A percentile compares a stretch with the other conserved stretches of the same genome.
phyloP scores from a whole-genome alignment of 257 asterid species.

The Ehretia macrophylla region DNA sequence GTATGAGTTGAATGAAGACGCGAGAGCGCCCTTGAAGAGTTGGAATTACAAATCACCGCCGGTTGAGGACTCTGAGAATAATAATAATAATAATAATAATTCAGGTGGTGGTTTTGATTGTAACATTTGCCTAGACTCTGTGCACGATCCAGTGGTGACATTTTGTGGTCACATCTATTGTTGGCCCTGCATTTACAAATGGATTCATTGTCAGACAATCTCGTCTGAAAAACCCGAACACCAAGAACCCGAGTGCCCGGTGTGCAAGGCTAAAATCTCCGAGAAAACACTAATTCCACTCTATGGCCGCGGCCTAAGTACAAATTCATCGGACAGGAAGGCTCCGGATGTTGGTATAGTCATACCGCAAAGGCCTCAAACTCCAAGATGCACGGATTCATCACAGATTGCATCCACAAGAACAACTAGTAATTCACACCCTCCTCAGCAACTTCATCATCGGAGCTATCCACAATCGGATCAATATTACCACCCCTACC shows the following conservation, averaged over 20 bases:
- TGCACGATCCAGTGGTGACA: constrained; percentile 72
- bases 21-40: constrained; percentile 15
- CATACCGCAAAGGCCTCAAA: constrained; percentile 61
- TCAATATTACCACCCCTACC: constrained; percentile 1
- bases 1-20: constrained; percentile 16
- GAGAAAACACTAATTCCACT: constrained; percentile 61
- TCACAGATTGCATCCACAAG: constrained; percentile 5
- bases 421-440: constrained; percentile 8
- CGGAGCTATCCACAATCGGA: constrained; percentile 20
- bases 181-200: constrained; percentile 86
- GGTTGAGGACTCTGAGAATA: constrained; percentile 18
- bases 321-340: constrained; percentile 27
- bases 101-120: constrained; percentile 53
- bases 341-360: constrained; percentile 23
- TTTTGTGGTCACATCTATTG: constrained; percentile 83
- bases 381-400: constrained; percentile 31
- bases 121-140: constrained; percentile 66
- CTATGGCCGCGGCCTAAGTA: constrained; percentile 56
- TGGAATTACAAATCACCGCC: constrained; percentile 23
- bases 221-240: constrained; percentile 25
- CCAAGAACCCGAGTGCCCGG: constrained; percentile 63
- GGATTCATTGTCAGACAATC: constrained; percentile 43
- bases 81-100: constrained; percentile 5
- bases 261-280: constrained; percentile 60
- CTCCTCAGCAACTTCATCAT: constrained; percentile 32